Evolutionary conservation across 1,139 yeast genomes (phyloP).

Genomic region (Arxiozyma slooffiae): DNA sequence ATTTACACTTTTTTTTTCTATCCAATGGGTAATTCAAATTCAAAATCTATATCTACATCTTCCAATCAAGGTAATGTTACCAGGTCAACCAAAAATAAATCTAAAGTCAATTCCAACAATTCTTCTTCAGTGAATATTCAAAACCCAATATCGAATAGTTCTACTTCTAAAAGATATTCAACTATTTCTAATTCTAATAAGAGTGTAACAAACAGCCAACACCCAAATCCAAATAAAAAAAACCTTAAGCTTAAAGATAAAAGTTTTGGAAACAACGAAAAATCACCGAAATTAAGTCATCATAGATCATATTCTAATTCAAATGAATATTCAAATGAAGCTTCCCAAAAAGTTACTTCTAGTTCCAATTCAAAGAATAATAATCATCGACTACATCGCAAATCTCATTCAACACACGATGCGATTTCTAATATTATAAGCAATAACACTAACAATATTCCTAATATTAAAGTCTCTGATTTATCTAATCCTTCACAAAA

Average conservation of each 20-base stretch:
- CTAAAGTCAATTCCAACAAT: neutral
- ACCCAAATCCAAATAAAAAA: neutral
- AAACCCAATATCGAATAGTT: neutral
- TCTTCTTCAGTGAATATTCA: neutral
- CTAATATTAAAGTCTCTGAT: constrained; percentile 2
- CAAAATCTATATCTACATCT: constrained; percentile 16
- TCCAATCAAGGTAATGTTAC: neutral
- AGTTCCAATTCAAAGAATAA: constrained; percentile 4
- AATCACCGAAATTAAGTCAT: neutral
- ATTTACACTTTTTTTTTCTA: too few species aligned
- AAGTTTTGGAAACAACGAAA: neutral
- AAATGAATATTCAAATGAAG: neutral
- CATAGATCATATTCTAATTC: neutral
- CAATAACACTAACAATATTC: constrained; percentile 1
- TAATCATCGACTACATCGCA: constrained; percentile 5
- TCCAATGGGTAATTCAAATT: constrained; percentile 28
- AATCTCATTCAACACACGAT: constrained; percentile 5
- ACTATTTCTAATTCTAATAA: neutral
- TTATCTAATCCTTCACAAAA: neutral
- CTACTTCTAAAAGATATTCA: neutral
- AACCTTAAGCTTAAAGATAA: neutral
- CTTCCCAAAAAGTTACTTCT: constrained; percentile 6
- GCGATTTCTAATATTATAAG: neutral
- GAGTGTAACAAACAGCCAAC: neutral
- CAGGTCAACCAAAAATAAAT: neutral